Evolutionary conservation across 2,329 filamentous ascomycete genomes (phyloP).

Genomic region (Exophiala oligosperma): DNA sequence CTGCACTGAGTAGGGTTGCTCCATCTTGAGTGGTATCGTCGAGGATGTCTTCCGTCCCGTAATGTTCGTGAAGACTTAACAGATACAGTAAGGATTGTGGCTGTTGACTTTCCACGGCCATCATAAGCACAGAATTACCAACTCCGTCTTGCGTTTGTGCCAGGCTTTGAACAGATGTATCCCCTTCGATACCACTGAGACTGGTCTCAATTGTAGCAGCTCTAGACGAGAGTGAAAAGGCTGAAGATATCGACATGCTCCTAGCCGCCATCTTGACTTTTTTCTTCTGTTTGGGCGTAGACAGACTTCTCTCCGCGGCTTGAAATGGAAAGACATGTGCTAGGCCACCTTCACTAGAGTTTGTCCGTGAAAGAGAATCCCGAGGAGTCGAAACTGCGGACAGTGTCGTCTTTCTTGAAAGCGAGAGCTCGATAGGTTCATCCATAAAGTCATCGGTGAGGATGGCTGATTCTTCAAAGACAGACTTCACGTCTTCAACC

Average conservation of each 20-base stretch:
- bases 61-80: slow-evolving; percentile 74
- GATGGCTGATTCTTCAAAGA: slow-evolving; percentile 70
- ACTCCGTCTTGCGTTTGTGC: slow-evolving; percentile 58
- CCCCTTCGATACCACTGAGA: slow-evolving; percentile 73
- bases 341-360: slow-evolving; percentile 49
- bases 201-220: slow-evolving; percentile 76
- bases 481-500: slow-evolving; percentile 69
- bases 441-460: slow-evolving; percentile 48
- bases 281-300: slow-evolving; percentile 52
- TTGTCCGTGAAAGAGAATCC: slow-evolving; percentile 39
- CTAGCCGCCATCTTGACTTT: slow-evolving; percentile 86
- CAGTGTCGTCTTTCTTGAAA: slow-evolving; percentile 23
- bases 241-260: slow-evolving; percentile 84
- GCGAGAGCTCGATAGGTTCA: slow-evolving; percentile 36
- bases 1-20: slow-evolving; percentile 84
- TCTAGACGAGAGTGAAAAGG: slow-evolving; percentile 77
- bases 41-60: slow-evolving; percentile 68
- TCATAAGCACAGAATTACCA: slow-evolving; percentile 86
- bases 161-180: slow-evolving; percentile 73
- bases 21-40: slow-evolving; percentile 87
- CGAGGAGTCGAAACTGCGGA: slow-evolving; percentile 23
- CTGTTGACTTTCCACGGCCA: slow-evolving; percentile 74
- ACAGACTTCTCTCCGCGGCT: slow-evolving; percentile 45
- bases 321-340: slow-evolving; percentile 93
- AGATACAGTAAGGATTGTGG: slow-evolving; percentile 75